Evolutionary conservation across 129 eudicot genomes (phyloP).

Genomic region (Oenanthe sinensis): DNA sequence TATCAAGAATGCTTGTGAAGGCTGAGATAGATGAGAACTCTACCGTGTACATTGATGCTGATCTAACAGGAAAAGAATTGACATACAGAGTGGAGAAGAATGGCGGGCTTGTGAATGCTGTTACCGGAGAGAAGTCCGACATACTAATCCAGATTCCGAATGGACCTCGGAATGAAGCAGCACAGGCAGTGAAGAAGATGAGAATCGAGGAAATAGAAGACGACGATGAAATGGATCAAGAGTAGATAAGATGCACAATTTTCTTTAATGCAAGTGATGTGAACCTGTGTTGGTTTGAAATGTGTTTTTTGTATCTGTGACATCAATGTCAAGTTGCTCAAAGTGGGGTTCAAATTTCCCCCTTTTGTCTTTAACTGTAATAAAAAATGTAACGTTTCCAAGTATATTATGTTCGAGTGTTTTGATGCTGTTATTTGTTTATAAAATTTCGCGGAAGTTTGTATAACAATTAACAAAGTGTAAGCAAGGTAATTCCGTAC

Average conservation of each 20-base stretch:
- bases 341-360: background rate
- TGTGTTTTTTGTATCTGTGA: background rate
- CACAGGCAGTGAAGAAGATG: slow-evolving; percentile 88
- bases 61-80: slow-evolving; percentile 25
- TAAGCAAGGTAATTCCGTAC: no score
- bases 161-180: slow-evolving; percentile 33
- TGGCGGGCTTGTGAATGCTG: slow-evolving; percentile 81
- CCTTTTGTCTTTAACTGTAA: background rate
- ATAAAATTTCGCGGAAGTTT: no score
- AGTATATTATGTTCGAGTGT: background rate
- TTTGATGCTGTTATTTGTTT: no score
- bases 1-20: slow-evolving; percentile 69
- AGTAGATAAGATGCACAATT: background rate
- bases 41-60: slow-evolving; percentile 77
- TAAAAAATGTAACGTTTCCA: background rate
- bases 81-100: slow-evolving; percentile 72
- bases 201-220: slow-evolving; percentile 70
- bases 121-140: slow-evolving; percentile 72
- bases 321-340: background rate
- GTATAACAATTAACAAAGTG: no score
- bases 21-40: slow-evolving; percentile 89
- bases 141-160: slow-evolving; percentile 57
- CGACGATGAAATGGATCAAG: slow-evolving; percentile 58
- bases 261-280: background rate
- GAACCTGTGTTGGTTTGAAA: background rate